A percentile compares a stretch with the other conserved stretches of the same genome.
phyloP scores from a whole-genome alignment of 306 rosid genomes.

The Sicyos baderoa region DNA sequence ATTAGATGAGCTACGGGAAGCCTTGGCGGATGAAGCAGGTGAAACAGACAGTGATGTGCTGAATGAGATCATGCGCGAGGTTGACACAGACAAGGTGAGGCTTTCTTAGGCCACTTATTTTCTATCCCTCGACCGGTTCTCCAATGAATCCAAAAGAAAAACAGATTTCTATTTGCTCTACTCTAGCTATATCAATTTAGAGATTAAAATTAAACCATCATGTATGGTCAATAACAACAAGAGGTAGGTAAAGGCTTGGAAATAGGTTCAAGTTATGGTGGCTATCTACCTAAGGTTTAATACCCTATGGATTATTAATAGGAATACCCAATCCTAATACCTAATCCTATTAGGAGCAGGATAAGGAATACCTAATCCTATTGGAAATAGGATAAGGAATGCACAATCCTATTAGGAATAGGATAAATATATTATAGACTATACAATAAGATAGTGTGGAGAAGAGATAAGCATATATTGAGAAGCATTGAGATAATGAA shows the following conservation, averaged over 20 bases:
- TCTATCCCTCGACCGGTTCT: not conserved
- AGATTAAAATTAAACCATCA: not conserved
- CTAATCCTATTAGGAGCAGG: too few species aligned
- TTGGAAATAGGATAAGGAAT: too few species aligned
- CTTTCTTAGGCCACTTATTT: conserved; percentile 21
- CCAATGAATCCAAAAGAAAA: not conserved
- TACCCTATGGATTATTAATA: not conserved
- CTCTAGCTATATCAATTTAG: not conserved
- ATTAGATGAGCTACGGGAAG: conserved; percentile 63
- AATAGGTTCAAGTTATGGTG: not conserved
- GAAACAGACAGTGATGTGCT: conserved; percentile 61
- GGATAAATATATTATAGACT: too few species aligned
- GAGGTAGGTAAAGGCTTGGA: not conserved
- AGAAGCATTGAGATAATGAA: too few species aligned
- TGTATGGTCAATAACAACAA: not conserved
- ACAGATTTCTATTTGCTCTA: not conserved
- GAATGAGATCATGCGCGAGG: conserved; percentile 90
- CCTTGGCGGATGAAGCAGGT: conserved; percentile 66
- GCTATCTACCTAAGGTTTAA: not conserved
- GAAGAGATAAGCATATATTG: too few species aligned
- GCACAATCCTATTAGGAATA: too few species aligned
- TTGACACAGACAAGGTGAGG: conserved; percentile 90
- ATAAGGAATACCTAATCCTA: too few species aligned
- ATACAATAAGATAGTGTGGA: too few species aligned
- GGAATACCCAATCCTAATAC: too few species aligned